Evolutionary conservation across 208 protist genomes (phyloP).

Genomic region (Trypanosoma congolense): DNA sequence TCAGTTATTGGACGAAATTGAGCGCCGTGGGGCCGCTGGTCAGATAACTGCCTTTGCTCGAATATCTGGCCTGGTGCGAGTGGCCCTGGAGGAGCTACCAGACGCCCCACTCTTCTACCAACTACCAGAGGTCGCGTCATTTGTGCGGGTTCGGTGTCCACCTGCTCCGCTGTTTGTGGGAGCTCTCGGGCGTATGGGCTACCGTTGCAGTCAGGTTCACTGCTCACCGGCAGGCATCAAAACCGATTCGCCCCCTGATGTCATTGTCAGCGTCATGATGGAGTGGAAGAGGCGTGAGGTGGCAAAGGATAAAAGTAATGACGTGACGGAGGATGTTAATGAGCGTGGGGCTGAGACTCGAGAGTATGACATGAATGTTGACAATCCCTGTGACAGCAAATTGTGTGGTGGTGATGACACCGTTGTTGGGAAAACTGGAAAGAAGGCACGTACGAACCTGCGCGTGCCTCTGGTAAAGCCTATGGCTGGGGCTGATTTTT

Average conservation of each 20-base stretch:
- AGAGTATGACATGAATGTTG: no score
- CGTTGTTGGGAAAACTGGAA: conserved; percentile 9
- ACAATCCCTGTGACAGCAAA: no score
- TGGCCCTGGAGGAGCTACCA: conserved; percentile 82
- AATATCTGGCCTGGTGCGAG: conserved; percentile 78
- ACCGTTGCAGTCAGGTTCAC: conserved; percentile 89
- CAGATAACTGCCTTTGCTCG: conserved; percentile 58
- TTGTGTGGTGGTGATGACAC: background rate
- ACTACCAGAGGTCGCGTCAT: conserved; percentile 64
- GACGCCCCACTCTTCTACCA: conserved; percentile 85
- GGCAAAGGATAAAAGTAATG: conserved; percentile 12
- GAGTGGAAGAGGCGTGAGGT: conserved; percentile 57
- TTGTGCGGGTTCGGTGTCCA: conserved; percentile 73
- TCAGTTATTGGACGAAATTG: conserved; percentile 56
- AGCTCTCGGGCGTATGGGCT: conserved; percentile 77
- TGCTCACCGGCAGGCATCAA: conserved; percentile 85
- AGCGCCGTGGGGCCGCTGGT: conserved; percentile 54
- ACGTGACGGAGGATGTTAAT: background rate
- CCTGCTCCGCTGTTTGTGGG: conserved; percentile 67
- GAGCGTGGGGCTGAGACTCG: conserved; percentile 2
- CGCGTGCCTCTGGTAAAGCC: conserved; percentile 30
- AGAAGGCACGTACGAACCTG: background rate
- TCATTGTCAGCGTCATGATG: conserved; percentile 84
- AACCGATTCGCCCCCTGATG: conserved; percentile 84
- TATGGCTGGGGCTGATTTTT: conserved; percentile 57